These are phyloP conservation scores for Alternaria triticina DNA, from an alignment of 2,329 filamentous ascomycete genomes.

Conservation along the genomic window DNA sequence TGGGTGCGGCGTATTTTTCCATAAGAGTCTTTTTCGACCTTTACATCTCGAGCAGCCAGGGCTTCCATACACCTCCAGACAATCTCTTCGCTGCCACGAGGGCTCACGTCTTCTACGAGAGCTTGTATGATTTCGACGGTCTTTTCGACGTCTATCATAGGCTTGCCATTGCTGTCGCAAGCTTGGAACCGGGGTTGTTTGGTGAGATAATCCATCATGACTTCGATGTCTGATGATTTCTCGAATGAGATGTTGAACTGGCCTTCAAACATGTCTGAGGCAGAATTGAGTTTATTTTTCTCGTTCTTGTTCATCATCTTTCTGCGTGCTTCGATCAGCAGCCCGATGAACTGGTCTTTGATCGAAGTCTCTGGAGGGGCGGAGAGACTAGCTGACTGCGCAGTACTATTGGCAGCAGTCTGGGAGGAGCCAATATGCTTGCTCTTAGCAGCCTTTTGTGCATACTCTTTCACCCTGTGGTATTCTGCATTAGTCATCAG, in stretches of 20 bases:
- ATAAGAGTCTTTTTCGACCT: too few relatives aligned
- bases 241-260: background rate
- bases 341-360: background rate
- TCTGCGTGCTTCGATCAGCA: background rate
- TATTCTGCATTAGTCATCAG: background rate
- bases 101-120: background rate
- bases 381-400: background rate
- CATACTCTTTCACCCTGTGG: background rate
- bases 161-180: background rate
- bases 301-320: background rate
- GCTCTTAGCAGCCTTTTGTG: background rate
- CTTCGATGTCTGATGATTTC: background rate
- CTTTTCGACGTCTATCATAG: background rate
- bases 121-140: background rate
- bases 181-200: background rate
- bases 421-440: background rate
- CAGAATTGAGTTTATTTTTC: background rate
- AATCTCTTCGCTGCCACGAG: background rate
- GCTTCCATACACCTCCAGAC: background rate
- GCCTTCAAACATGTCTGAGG: background rate
- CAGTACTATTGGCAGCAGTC: background rate
- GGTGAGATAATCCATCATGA: background rate
- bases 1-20: too few relatives aligned
- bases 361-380: background rate
- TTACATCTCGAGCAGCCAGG: background rate